Evolutionary conservation across 768 basidiomycete species (phyloP).

Genomic region (Leccinum obscurum): DNA sequence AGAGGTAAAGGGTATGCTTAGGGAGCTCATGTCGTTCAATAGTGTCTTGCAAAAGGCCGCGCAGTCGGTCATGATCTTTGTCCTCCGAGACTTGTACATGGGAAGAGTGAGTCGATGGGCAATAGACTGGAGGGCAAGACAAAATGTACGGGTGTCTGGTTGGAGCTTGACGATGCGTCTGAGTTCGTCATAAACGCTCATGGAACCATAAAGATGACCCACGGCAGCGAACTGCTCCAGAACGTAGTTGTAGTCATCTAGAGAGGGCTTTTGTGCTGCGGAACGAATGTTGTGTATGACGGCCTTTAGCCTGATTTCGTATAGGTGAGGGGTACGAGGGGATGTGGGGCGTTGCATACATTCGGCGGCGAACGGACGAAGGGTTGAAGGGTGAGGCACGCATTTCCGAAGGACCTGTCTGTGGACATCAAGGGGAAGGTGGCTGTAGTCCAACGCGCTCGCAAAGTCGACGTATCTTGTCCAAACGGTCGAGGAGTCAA

Average conservation of each 20-base stretch:
- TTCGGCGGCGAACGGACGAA: conserved; percentile 47
- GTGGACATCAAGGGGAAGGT: conserved; percentile 64
- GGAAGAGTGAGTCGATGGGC: conserved; percentile 67
- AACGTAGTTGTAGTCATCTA: conserved; percentile 76
- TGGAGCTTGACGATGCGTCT: conserved; percentile 37
- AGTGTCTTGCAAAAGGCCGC: conserved; percentile 49
- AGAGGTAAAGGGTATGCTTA: conserved; percentile 51
- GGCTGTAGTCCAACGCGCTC: conserved; percentile 44
- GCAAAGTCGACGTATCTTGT: conserved; percentile 59
- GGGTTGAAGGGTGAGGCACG: conserved; percentile 44
- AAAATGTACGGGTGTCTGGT: conserved; percentile 59
- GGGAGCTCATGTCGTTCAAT: conserved; percentile 56
- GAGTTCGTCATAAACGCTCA: conserved; percentile 64
- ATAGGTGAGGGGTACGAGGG: conserved; percentile 45
- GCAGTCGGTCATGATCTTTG: conserved; percentile 41
- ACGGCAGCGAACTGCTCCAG: conserved; percentile 73
- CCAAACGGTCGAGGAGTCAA: conserved; percentile 60
- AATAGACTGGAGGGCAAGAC: conserved; percentile 66
- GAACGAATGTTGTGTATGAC: conserved; percentile 71
- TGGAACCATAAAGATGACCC: conserved; percentile 64
- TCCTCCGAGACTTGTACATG: conserved; percentile 39
- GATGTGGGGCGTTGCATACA: conserved; percentile 40
- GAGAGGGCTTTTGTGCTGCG: conserved; percentile 38
- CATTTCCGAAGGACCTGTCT: conserved; percentile 69
- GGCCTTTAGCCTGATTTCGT: conserved; percentile 66